A percentile compares a stretch with the other conserved stretches of the same genome.
Conservation (phyloP, 73 alveolate species). For the Paramecium sonneborni region DNA sequence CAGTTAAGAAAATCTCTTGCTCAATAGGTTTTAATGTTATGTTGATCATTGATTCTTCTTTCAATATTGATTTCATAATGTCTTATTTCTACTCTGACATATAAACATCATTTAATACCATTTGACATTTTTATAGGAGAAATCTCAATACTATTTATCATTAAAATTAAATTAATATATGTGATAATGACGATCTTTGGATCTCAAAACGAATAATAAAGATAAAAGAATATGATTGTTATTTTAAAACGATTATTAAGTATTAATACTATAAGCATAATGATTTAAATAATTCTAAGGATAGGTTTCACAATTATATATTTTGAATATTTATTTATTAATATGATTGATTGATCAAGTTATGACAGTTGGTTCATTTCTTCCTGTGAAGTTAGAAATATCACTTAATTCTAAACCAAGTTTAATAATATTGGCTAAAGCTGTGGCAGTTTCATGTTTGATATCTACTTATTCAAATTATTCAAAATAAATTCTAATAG, state of each 20-base stretch:
- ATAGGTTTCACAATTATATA: neutral
- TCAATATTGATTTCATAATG: neutral
- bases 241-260: no score
- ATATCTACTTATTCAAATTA: constrained; percentile 84
- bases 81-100: neutral
- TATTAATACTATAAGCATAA: no score
- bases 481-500: constrained; percentile 98
- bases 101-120: neutral
- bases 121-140: neutral
- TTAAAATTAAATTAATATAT: neutral
- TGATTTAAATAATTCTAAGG: no score
- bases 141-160: neutral
- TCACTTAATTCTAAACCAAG: constrained; percentile 86
- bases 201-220: no score
- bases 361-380: constrained; percentile 96
- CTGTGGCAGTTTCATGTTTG: constrained; percentile 81
- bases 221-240: no score
- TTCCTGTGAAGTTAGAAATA: constrained; percentile 89
- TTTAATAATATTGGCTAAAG: constrained; percentile 82
- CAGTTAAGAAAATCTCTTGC: neutral
- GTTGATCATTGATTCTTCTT: constrained; percentile 9
- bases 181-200: neutral
- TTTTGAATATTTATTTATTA: neutral
- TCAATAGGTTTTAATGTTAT: neutral
- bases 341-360: constrained; percentile 69